These are phyloP conservation scores for Phyllosticta capitalensis DNA, from an alignment of 2,329 filamentous ascomycete genomes.

Conservation along the genomic window DNA sequence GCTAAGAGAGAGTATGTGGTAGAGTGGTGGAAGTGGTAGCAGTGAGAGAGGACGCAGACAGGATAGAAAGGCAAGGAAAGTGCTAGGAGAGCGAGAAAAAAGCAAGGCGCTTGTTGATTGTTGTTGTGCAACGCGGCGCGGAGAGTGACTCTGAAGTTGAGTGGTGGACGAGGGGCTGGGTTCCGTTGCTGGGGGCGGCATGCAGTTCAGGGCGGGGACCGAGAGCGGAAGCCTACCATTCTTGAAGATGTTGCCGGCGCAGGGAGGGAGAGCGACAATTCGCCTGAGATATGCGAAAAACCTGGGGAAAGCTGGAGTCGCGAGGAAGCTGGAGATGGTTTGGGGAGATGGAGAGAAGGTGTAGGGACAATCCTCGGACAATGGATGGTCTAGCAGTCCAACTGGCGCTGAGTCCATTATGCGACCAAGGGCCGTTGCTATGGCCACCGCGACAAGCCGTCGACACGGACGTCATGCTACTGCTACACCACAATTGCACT, in stretches of 20 bases:
- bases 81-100: neutral
- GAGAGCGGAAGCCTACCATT: neutral
- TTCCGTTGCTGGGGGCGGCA: neutral
- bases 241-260: neutral
- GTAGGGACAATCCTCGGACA: neutral
- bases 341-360: neutral
- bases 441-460: neutral
- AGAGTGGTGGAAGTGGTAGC: neutral
- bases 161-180: neutral
- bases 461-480: neutral
- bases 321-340: neutral
- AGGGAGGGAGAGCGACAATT: neutral
- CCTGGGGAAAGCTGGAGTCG: neutral
- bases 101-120: neutral
- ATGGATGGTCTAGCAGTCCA: neutral
- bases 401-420: neutral
- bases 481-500: neutral
- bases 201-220: neutral
- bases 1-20: neutral
- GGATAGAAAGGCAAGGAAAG: neutral
- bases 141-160: neutral
- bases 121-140: neutral
- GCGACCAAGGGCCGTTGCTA: neutral
- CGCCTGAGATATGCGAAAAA: neutral
- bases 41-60: neutral